Evolutionary conservation across 2,329 filamentous ascomycete species (phyloP).

Genomic region (Fusarium sp.): DNA sequence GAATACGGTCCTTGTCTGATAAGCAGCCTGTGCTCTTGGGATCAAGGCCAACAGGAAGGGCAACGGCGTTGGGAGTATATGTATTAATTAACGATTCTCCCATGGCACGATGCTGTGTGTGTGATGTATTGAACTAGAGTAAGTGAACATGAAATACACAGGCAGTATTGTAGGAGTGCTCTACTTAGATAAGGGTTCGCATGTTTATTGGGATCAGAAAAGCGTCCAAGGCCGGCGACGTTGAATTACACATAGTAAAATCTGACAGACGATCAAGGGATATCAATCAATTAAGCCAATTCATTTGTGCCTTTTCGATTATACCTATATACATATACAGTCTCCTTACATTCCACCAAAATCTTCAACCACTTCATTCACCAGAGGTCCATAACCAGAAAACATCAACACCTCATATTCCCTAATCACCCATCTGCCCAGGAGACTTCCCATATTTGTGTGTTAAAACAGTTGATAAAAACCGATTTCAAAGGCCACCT

Average conservation of each 20-base stretch:
- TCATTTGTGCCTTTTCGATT: slow-evolving; percentile 3
- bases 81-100: slow-evolving; percentile 16
- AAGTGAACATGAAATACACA: neutral
- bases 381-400: slow-evolving; percentile 11
- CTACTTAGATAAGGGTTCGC: neutral
- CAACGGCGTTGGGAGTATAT: slow-evolving; percentile 14
- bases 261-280: neutral
- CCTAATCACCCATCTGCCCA: neutral
- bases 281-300: neutral
- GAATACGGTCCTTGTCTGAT: slow-evolving; percentile 9
- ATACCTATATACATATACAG: slow-evolving; percentile 17
- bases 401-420: slow-evolving; percentile 10
- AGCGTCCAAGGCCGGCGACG: too few species aligned
- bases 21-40: neutral
- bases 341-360: neutral
- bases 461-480: neutral
- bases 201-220: neutral
- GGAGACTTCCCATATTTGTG: neutral
- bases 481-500: neutral
- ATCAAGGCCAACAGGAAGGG: neutral
- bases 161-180: neutral
- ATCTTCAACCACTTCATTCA: neutral
- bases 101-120: neutral
- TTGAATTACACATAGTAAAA: neutral
- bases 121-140: neutral